Evolutionary conservation across 2,329 filamentous ascomycete species (phyloP), one percentile per base, ranked within the genome.

Genomic region (Colletotrichum sp.): DNA sequence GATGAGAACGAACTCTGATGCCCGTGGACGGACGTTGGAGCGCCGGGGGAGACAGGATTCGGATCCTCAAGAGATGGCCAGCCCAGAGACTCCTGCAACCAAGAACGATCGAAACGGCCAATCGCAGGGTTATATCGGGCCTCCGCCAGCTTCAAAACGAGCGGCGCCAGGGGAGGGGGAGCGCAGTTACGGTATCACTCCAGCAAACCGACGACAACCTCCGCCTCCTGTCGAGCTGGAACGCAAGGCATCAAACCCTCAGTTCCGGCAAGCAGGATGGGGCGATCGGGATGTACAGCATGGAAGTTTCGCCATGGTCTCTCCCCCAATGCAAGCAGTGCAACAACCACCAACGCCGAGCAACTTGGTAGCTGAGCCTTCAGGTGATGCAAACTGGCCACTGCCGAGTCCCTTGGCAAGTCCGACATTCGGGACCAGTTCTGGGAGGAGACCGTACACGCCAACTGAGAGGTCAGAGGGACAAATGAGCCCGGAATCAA

Each of bases 181-280:
- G 21, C 76, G 75, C 66, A 75, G 15, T 34, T 77, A 77, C 28
- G 76, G 76, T 15, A 67, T 78, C 13, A 76, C 76, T n/a, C 72
- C 77, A 8, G 69, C 69, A 18, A 77, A 77, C 32, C 76, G 77
- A 32, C 72, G 76, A 13, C 66, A 63, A 16, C 69, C 77, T 24
- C 77, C 77, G 10, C 77, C 77, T 7, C 71, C 60, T 3, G 71
- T 75, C 8, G 30, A 74, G 15, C 52, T 76, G 10, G 71, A 76
- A 28, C 71, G 75, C 60, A 75, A 76, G 66, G 72, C 65, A 34
- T 71, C 75, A 32, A 71, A 62, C 62, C 75, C 71, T 26, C 65
- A 75, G 66, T 52, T 62, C 39, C 36, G 36, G 26, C 60, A 18
- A 21, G 55, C 44, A 15, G 66, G 52, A 21, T 71, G 52, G 66